Conservation (phyloP, 805 yeast species). For the Maudiozyma saulgeensis region DNA sequence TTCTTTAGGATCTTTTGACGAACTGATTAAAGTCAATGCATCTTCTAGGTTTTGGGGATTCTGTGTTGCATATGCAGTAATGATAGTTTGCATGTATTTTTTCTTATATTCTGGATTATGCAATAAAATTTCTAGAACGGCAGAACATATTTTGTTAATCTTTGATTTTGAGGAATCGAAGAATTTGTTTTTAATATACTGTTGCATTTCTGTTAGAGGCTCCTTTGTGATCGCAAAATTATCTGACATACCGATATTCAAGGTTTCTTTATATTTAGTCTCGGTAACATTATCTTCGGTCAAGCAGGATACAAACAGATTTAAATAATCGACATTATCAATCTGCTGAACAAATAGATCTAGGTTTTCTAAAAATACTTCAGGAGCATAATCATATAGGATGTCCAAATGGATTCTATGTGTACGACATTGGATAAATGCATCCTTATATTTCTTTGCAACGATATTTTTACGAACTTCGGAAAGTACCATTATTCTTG, state of each 20-base stretch:
- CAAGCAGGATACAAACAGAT: slow-evolving; percentile 77
- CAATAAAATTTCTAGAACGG: slow-evolving; percentile 48
- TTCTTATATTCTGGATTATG: slow-evolving; percentile 39
- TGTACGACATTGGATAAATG: slow-evolving; percentile 75
- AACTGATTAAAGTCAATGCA: slow-evolving; percentile 58
- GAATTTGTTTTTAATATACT: slow-evolving; percentile 33
- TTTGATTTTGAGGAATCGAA: slow-evolving; percentile 41
- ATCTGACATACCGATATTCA: slow-evolving; percentile 22
- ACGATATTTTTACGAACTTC: slow-evolving; percentile 68
- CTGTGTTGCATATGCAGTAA: slow-evolving; percentile 89
- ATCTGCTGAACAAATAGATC: slow-evolving; percentile 63
- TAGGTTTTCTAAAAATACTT: slow-evolving; percentile 51
- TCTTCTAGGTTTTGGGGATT: slow-evolving; percentile 74
- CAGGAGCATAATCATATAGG: slow-evolving; percentile 78
- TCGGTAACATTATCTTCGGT: slow-evolving; percentile 76
- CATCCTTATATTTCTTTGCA: slow-evolving; percentile 49
- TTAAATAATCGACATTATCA: slow-evolving; percentile 64
- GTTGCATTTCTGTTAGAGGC: slow-evolving; percentile 32
- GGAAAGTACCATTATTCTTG: slow-evolving; percentile 81
- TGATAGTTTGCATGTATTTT: slow-evolving; percentile 61
- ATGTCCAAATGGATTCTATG: slow-evolving; percentile 89
- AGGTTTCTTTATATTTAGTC: slow-evolving; percentile 76
- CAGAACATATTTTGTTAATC: slow-evolving; percentile 68
- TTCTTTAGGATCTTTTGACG: slow-evolving; percentile 37
- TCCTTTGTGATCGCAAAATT: slow-evolving; percentile 24